Evolutionary conservation across 2,329 filamentous ascomycete genomes (phyloP), one percentile per base, ranked within the genome.

Genomic region (Botryotinia globosa): DNA sequence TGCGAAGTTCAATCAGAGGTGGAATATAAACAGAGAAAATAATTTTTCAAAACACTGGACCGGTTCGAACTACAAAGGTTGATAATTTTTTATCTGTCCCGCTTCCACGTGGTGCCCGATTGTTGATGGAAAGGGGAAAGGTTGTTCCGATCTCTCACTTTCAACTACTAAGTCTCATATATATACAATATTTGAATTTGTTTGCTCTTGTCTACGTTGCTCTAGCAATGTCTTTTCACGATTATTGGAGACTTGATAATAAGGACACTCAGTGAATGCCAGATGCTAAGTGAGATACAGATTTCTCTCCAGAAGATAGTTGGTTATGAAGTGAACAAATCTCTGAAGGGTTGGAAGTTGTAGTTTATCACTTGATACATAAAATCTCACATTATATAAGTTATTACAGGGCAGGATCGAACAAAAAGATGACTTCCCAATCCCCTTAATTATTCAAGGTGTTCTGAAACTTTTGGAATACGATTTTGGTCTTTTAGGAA

Each of bases 121-220:
- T 48, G 18, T 64, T 34, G 42, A 65, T 22, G 14, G 25, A 18
- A 14, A 14, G 12, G 10, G 14, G 25, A 48, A 34, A 45, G 42
- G 20, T 65, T 48, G 44, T 37, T 65, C 63, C 25, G 44, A 65
- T 65, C 42, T 48, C 20, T 48, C 63, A 65, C 37, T 42, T 34
- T 34, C 14, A 65, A 48, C 12, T 3, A 45, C n/a, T 45, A 4
- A 64, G 4, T 64, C 42, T 48, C 32, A n/a, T 12, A 5, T n/a
- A 12, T 25, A 16, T 1, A 32, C 20, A 64, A 34, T 7, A 16
- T 64, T 8, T 8, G 10, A 22, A 25, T 48, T 12, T 34, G 32
- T 59, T 25, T 32, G 10, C 29, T 37, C 4, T 10, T 22, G 20
- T 34, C 9, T 37, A 37, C 18, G 9, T 20, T 59, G 56, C 18